phyloP scores from a whole-genome alignment of 2,329 filamentous ascomycete genomes.

The Leptographium lundbergii region DNA sequence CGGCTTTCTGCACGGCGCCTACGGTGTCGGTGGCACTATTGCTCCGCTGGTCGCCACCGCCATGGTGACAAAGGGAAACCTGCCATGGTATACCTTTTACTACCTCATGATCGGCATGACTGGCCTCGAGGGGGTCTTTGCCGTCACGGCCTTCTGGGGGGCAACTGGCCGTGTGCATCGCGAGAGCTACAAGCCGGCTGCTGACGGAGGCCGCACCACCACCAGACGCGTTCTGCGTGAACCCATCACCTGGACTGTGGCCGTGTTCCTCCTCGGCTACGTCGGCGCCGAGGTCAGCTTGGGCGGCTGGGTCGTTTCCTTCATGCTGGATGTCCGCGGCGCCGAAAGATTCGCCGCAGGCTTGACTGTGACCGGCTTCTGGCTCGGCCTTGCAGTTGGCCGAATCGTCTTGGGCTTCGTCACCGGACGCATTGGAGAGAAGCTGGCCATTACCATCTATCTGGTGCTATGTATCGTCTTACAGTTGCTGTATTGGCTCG shows the following conservation, averaged over 20 bases:
- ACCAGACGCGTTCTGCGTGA: slow-evolving; percentile 30
- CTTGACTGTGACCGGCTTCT: slow-evolving; percentile 68
- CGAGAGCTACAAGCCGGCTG: slow-evolving; percentile 17
- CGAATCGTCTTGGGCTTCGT: slow-evolving; percentile 63
- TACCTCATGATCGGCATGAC: slow-evolving; percentile 57
- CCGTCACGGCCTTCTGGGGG: slow-evolving; percentile 47
- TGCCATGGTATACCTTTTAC: slow-evolving; percentile 64
- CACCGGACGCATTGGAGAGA: slow-evolving; percentile 62
- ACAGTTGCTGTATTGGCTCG: slow-evolving; percentile 68
- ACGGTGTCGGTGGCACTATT: slow-evolving; percentile 59
- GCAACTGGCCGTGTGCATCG: slow-evolving; percentile 47
- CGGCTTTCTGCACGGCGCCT: slow-evolving; percentile 59
- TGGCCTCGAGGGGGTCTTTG: slow-evolving; percentile 39
- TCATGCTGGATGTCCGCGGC: slow-evolving; percentile 69
- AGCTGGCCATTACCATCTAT: slow-evolving; percentile 49
- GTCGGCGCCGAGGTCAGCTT: slow-evolving; percentile 59
- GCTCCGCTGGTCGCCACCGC: slow-evolving; percentile 58
- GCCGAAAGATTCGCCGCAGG: slow-evolving; percentile 60
- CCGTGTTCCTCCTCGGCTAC: slow-evolving; percentile 65
- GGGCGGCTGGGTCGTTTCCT: slow-evolving; percentile 65
- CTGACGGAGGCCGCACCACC: slow-evolving; percentile 29
- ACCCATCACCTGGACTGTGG: slow-evolving; percentile 57
- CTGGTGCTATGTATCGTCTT: slow-evolving; percentile 49
- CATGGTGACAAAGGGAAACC: slow-evolving; percentile 50
- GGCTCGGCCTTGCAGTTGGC: slow-evolving; percentile 69